phyloP scores from a whole-genome alignment of 2,329 filamentous ascomycete species.

The Amesomyces nigricolor region DNA sequence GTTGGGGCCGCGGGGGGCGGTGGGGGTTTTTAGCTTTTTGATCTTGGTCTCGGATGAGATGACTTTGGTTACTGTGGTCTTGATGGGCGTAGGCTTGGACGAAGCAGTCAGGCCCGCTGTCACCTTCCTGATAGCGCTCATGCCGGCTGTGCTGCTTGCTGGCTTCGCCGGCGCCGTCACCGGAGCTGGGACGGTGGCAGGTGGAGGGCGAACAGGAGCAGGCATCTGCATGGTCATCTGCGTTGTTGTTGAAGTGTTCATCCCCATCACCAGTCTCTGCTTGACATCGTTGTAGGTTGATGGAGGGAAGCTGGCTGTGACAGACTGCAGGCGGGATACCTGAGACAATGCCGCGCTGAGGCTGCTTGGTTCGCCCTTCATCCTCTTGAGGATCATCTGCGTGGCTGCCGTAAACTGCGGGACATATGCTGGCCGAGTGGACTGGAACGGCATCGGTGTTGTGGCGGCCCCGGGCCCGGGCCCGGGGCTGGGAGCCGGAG shows the following conservation, averaged over 20 bases:
- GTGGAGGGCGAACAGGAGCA: conserved; percentile 13
- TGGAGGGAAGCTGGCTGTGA: conserved; percentile 29
- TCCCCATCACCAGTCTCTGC: conserved; percentile 36
- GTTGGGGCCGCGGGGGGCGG: conserved; percentile 22
- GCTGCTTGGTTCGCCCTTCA: conserved; percentile 33
- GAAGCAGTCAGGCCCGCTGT: conserved; percentile 24
- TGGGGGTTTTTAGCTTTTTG: conserved; percentile 24
- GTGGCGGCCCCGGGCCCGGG: not conserved
- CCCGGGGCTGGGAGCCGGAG: not conserved
- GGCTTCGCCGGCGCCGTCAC: not conserved
- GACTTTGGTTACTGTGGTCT: conserved; percentile 10
- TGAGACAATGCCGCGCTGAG: conserved; percentile 33
- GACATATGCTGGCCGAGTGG: conserved; percentile 23
- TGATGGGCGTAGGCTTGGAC: conserved; percentile 12
- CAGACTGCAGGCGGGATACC: conserved; percentile 27
- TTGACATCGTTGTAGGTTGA: conserved; percentile 37
- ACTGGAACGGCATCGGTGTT: not conserved
- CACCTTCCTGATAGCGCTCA: conserved; percentile 28
- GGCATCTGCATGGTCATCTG: conserved; percentile 36
- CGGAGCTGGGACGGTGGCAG: conserved; percentile 8
- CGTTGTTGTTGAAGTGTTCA: conserved; percentile 33
- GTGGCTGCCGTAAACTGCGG: conserved; percentile 34
- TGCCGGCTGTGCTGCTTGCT: conserved; percentile 6
- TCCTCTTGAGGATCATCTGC: conserved; percentile 37
- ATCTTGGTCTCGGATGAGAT: conserved; percentile 19